These are phyloP conservation scores for Rhododendron williamsianum DNA, from an alignment of 148 eudicot genomes.

Conservation along the genomic window DNA sequence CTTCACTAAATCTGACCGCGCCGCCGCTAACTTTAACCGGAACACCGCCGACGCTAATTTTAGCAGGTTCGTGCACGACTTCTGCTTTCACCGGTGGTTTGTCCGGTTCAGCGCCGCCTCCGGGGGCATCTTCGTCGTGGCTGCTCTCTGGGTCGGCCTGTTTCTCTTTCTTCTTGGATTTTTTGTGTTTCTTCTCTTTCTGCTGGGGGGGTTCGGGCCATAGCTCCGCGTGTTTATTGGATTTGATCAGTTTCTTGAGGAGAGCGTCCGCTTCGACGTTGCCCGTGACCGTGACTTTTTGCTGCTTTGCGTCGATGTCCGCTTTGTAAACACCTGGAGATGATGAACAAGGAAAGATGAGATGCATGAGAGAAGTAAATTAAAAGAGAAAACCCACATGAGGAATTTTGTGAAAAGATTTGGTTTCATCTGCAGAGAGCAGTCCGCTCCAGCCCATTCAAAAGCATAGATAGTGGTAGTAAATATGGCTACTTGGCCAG, in stretches of 20 bases:
- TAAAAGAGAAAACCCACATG: background rate
- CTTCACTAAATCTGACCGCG: background rate
- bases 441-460: no score
- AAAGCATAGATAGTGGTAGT: no score
- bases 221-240: conserved; percentile 69
- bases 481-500: no score
- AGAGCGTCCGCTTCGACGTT: conserved; percentile 53
- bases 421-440: no score
- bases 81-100: conserved; percentile 17
- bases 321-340: conserved; percentile 52
- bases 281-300: conserved; percentile 57
- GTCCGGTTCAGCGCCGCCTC: conserved; percentile 1
- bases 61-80: conserved; percentile 11
- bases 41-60: conserved; percentile 12
- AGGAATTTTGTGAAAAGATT: no score
- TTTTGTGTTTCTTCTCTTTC: conserved; percentile 16
- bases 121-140: conserved; percentile 11
- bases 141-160: conserved; percentile 19
- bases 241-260: conserved; percentile 54
- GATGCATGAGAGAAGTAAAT: background rate
- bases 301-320: conserved; percentile 52
- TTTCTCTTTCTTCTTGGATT: conserved; percentile 26
- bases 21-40: conserved; percentile 13
- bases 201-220: conserved; percentile 35
- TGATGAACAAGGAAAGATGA: background rate